Evolutionary conservation across 1,284 basidiomycete species (phyloP).

Genomic region (Apiotrichum laibachii): DNA sequence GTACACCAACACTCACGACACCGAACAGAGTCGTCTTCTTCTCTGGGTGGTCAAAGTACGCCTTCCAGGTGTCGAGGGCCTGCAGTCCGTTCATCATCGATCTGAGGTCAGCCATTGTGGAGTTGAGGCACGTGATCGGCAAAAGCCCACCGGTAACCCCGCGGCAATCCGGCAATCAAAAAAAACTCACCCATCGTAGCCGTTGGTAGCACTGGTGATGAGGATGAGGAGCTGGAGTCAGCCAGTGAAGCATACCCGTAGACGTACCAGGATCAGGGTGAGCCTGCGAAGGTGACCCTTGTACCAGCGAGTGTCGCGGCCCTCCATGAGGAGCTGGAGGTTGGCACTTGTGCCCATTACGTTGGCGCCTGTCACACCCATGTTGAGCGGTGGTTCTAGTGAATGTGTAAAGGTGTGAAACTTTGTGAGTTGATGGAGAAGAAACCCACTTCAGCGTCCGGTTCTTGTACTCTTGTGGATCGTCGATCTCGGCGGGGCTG

Average conservation of each 20-base stretch:
- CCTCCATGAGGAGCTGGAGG: constrained; percentile 10
- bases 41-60: constrained; percentile 1
- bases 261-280: constrained; percentile 30
- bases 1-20: constrained; percentile 3
- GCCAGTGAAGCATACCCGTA: not conserved
- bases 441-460: too few relatives aligned
- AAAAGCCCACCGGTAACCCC: too few relatives aligned
- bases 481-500: too few relatives aligned
- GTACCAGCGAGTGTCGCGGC: constrained; percentile 37
- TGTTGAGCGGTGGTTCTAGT: too few relatives aligned
- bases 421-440: too few relatives aligned
- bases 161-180: too few relatives aligned
- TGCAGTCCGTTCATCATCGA: constrained; percentile 31
- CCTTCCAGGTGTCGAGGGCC: constrained; percentile 1
- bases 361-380: too few relatives aligned
- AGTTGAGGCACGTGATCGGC: too few relatives aligned
- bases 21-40: constrained; percentile 14
- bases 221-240: constrained; percentile 27
- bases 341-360: too few relatives aligned
- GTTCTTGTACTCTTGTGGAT: too few relatives aligned
- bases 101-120: too few relatives aligned
- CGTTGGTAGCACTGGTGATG: constrained; percentile 34
- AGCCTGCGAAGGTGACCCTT: constrained; percentile 28
- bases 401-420: too few relatives aligned
- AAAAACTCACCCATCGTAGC: constrained; percentile 17